Evolutionary conservation across 768 basidiomycete species (phyloP).

Genomic region (Suillus placidus): DNA sequence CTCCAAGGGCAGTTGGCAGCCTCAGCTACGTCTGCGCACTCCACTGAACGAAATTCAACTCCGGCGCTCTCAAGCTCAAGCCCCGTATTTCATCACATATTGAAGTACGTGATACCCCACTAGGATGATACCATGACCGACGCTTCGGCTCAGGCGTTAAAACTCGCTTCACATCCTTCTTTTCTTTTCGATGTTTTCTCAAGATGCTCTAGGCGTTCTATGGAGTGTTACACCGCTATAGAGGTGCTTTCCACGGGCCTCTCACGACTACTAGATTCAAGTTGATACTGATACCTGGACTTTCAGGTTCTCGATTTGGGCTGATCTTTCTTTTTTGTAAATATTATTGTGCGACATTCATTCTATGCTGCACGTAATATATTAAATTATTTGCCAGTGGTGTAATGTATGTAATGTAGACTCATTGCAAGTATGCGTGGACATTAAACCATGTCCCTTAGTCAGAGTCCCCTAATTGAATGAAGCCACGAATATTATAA

Average conservation of each 20-base stretch:
- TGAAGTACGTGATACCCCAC: not conserved
- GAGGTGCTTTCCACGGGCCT: not conserved
- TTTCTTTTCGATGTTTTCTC: not conserved
- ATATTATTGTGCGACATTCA: not conserved
- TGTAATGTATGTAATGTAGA: not conserved
- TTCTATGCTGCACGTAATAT: not conserved
- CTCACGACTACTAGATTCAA: not conserved
- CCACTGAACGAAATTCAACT: conserved; percentile 1
- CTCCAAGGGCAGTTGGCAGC: conserved; percentile 82
- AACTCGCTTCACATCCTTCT: not conserved
- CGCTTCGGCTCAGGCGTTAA: not conserved
- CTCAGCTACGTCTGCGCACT: conserved; percentile 59
- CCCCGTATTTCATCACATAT: too few relatives aligned
- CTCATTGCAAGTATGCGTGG: too few relatives aligned
- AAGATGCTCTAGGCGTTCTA: not conserved
- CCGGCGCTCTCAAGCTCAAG: not conserved
- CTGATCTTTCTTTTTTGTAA: not conserved
- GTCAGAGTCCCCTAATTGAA: too few relatives aligned
- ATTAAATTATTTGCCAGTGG: not conserved
- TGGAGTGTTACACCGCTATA: not conserved
- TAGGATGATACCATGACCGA: not conserved
- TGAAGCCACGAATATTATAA: too few relatives aligned
- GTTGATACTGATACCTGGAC: not conserved
- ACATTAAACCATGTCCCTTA: too few relatives aligned
- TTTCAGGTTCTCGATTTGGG: not conserved